Evolutionary conservation across 257 asterid genomes (phyloP), one percentile per base, ranked within the genome.

Genomic region (Agastache rugosa): DNA sequence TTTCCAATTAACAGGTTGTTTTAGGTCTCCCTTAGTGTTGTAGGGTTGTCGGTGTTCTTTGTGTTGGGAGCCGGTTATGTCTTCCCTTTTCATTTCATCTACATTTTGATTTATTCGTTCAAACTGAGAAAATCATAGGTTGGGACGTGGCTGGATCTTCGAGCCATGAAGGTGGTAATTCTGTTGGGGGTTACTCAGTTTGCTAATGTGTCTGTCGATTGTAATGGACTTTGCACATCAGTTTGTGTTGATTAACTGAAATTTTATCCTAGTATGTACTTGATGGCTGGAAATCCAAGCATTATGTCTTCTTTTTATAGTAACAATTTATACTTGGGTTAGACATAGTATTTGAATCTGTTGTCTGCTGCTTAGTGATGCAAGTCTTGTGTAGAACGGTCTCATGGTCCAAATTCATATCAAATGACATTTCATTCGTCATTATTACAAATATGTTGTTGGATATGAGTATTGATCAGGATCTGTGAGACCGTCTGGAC

Each of bases 211-310:
- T 76, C 67, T 68, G 77, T 75, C 75, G 11, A 58, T 72, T 81
- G 82, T 75, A 77, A 83, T 56, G 60, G 60, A 56, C 59, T 70
- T 55, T 71, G 74, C 68, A 72, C 83, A 82, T 75, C 62, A 48
- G 60, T 77, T 70, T 71, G 72, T 69, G 64, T 72, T 62, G 53
- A 17, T 66, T 56, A 51, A 71, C 22, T 71, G 35, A 53, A 60
- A 45, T 69, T 58, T 66, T 64, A 50, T 75, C 31, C 25, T 75
- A 2, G 19, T 16, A 29, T 50, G 56, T 50, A 50, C 10, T 50
- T 50, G 23, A n/a, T 50, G 23, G 23, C 59, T 53, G 59, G 23
- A 51, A 51, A 51, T 51, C 11, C 23, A 51, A 51, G 58, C 17
- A 51, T 17, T 11, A 51, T 51, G 58, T 16, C 12, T 51, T 5